Percentiles rank a stretch among this genome's conserved stretches.
Evolutionary conservation across 2,329 filamentous ascomycete species (phyloP).

Genomic region (Xylariaceae sp.): DNA sequence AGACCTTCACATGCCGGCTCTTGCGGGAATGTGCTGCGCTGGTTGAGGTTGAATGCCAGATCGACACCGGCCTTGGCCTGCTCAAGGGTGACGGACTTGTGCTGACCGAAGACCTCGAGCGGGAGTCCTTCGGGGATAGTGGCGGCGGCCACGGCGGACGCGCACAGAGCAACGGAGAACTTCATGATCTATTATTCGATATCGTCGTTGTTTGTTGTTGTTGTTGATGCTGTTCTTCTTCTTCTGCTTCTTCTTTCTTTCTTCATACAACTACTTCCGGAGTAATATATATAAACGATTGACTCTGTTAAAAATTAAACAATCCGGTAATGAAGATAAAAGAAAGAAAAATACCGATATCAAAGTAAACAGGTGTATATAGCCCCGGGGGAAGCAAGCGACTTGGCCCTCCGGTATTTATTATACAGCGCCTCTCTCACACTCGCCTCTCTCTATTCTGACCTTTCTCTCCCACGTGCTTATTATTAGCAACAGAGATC

Average conservation of each 20-base stretch:
- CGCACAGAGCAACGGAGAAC: conserved; percentile 24
- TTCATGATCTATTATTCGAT: conserved; percentile 21
- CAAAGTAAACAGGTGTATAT: too few species aligned
- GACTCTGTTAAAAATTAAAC: too few species aligned
- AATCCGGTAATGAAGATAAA: too few species aligned
- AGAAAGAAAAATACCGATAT: too few species aligned
- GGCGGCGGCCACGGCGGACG: conserved; percentile 25
- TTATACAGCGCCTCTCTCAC: background rate
- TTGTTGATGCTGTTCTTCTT: background rate
- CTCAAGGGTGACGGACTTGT: conserved; percentile 15
- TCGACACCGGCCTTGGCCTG: conserved; percentile 14
- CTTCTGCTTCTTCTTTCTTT: too few species aligned
- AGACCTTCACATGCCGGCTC: conserved; percentile 14
- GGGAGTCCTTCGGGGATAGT: conserved; percentile 22
- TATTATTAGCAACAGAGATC: conserved; percentile 8
- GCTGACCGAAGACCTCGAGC: conserved; percentile 15
- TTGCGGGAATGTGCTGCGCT: background rate
- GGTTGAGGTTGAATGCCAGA: conserved; percentile 6
- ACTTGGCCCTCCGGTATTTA: background rate
- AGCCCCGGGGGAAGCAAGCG: too few species aligned
- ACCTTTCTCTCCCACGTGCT: background rate
- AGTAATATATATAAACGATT: background rate
- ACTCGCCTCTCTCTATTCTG: too few species aligned
- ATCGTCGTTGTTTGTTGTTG: conserved; percentile 4
- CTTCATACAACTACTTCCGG: conserved; percentile 7